phyloP scores from a whole-genome alignment of 805 yeast genomes.

The Starmerella roubikii region DNA sequence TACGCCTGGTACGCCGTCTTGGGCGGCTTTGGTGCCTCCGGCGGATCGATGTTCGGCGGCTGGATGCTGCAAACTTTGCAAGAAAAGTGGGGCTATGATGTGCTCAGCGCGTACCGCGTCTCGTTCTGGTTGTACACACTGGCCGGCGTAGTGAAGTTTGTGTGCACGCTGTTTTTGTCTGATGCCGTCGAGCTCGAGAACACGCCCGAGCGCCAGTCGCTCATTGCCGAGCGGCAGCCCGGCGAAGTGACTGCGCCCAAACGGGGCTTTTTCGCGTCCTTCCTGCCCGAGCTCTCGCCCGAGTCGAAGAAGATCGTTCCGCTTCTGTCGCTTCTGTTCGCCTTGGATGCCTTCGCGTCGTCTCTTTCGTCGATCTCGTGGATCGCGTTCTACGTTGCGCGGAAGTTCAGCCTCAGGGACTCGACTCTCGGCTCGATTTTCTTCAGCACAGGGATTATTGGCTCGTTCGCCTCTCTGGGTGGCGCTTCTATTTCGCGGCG shows the following conservation, averaged over 20 bases:
- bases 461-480: slow-evolving; percentile 45
- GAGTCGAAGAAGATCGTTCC: slow-evolving; percentile 21
- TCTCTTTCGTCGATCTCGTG: slow-evolving; percentile 76
- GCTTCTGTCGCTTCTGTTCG: slow-evolving; percentile 33
- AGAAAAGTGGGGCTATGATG: slow-evolving; percentile 17
- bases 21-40: slow-evolving; percentile 56
- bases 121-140: slow-evolving; percentile 44
- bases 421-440: slow-evolving; percentile 53
- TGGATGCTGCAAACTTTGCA: slow-evolving; percentile 32
- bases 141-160: slow-evolving; percentile 38
- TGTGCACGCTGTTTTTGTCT: slow-evolving; percentile 33
- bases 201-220: slow-evolving; percentile 2
- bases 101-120: slow-evolving; percentile 32
- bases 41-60: slow-evolving; percentile 58
- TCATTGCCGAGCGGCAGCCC: background rate
- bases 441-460: slow-evolving; percentile 46
- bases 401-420: slow-evolving; percentile 40
- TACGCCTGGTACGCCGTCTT: slow-evolving; percentile 62
- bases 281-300: slow-evolving; percentile 17
- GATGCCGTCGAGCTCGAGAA: slow-evolving; percentile 7
- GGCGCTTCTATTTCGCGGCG: slow-evolving; percentile 33
- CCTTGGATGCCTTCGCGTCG: slow-evolving; percentile 63
- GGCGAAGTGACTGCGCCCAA: background rate
- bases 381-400: slow-evolving; percentile 65
- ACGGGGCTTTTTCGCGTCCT: background rate